Evolutionary conservation across 257 asterid species (phyloP).

Genomic region (Datura wrightii): DNA sequence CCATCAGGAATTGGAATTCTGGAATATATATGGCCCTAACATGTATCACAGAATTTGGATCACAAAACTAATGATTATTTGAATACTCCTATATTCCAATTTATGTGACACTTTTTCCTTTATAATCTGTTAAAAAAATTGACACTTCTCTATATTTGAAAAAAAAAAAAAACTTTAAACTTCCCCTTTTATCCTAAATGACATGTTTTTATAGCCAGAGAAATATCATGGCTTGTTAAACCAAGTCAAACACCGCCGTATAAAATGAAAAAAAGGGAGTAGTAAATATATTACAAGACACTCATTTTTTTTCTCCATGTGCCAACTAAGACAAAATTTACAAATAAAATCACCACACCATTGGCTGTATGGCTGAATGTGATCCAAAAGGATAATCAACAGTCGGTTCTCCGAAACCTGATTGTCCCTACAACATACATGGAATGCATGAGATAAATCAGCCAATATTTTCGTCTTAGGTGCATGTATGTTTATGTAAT

Average conservation of each 20-base stretch:
- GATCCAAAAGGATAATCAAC: constrained; percentile 39
- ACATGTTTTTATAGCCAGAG: not conserved
- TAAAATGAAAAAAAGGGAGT: not conserved
- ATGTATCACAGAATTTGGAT: constrained; percentile 4
- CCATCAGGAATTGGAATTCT: constrained; percentile 36
- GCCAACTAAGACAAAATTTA: not conserved
- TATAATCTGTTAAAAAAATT: not conserved
- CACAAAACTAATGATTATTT: not conserved
- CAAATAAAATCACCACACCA: constrained; percentile 31
- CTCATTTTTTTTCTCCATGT: not conserved
- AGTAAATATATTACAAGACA: not conserved
- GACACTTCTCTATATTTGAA: not conserved
- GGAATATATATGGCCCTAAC: constrained; percentile 37
- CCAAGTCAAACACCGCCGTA: not conserved
- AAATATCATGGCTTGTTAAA: not conserved
- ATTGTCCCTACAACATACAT: constrained; percentile 44
- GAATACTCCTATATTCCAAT: not conserved
- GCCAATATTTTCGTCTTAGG: not conserved
- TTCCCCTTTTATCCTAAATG: not conserved
- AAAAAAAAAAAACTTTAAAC: not conserved
- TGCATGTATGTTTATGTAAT: constrained; percentile 29
- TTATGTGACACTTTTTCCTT: not conserved
- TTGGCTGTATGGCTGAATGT: constrained; percentile 34
- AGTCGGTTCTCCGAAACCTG: constrained; percentile 37
- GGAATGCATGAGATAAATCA: not conserved